A percentile compares a stretch with the other conserved stretches of the same genome.
phyloP scores from a whole-genome alignment of 768 basidiomycete species.

The Naganishia onofrii region DNA sequence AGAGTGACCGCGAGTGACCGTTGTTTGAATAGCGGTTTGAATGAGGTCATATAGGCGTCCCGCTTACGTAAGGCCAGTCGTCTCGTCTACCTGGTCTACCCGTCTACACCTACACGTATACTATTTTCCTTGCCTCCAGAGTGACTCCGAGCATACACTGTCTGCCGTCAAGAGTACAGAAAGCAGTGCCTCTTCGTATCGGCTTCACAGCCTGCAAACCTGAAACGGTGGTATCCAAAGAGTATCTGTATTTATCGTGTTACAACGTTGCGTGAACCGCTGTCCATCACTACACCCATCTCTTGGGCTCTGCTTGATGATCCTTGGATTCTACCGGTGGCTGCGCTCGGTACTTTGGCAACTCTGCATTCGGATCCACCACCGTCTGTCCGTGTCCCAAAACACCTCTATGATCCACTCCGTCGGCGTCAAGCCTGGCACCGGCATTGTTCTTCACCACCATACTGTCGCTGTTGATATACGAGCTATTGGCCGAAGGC shows the following conservation, averaged over 20 bases:
- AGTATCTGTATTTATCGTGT: neutral
- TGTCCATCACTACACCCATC: constrained; percentile 2
- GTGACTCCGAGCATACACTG: no score
- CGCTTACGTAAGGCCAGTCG: neutral
- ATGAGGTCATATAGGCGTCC: no score
- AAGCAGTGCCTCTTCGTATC: no score
- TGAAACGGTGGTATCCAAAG: no score
- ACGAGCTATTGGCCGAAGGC: neutral
- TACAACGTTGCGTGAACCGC: neutral
- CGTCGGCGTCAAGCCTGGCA: constrained; percentile 3
- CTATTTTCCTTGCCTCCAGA: no score
- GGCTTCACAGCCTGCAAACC: neutral
- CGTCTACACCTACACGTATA: no score
- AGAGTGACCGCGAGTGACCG: neutral
- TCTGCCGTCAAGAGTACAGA: no score
- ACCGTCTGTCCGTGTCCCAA: constrained; percentile 5
- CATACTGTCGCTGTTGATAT: constrained; percentile 14
- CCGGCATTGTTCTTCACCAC: constrained; percentile 20
- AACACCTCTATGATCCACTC: constrained; percentile 2
- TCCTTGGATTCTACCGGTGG: constrained; percentile 21
- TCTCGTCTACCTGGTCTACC: no score
- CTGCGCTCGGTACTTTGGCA: constrained; percentile 12
- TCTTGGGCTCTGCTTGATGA: constrained; percentile 10
- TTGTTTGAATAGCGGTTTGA: no score
- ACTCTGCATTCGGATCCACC: constrained; percentile 12